A percentile compares a stretch with the other conserved stretches of the same genome.
Evolutionary conservation across 2,329 filamentous ascomycete genomes (phyloP).

Genomic region (Fusarium sp.): DNA sequence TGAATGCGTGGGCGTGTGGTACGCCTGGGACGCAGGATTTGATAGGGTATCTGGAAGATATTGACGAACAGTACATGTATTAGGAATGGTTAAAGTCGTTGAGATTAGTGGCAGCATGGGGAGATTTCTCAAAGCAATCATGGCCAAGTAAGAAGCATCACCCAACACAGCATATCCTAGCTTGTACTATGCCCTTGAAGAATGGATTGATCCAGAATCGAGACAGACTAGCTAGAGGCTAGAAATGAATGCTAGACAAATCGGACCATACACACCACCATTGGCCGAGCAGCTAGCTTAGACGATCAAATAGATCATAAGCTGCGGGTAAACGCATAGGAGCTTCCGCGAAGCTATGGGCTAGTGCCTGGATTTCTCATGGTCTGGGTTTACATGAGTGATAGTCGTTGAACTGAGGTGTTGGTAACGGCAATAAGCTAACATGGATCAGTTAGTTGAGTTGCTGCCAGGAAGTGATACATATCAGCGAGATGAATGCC

Average conservation of each 20-base stretch:
- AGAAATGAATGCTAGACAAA: no score
- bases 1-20: constrained; percentile 42
- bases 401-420: neutral
- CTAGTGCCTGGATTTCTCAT: constrained; percentile 20
- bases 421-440: neutral
- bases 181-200: neutral
- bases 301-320: neutral
- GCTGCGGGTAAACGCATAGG: constrained; percentile 7
- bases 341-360: constrained; percentile 3
- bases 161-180: no score
- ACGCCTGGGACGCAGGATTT: constrained; percentile 30
- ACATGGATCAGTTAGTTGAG: neutral
- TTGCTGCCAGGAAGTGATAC: no score
- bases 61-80: constrained; percentile 49
- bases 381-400: neutral
- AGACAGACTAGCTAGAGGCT: no score
- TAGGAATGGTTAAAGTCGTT: constrained; percentile 1
- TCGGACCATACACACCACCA: neutral
- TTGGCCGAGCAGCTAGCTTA: neutral
- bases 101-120: neutral
- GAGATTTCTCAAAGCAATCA: no score
- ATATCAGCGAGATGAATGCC: neutral
- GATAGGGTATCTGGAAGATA: constrained; percentile 29
- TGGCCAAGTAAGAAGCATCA: no score
- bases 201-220: neutral